Evolutionary conservation across 805 yeast species (phyloP), one percentile per base, ranked within the genome.

Genomic region (Tetrapisispora taiwanensis): DNA sequence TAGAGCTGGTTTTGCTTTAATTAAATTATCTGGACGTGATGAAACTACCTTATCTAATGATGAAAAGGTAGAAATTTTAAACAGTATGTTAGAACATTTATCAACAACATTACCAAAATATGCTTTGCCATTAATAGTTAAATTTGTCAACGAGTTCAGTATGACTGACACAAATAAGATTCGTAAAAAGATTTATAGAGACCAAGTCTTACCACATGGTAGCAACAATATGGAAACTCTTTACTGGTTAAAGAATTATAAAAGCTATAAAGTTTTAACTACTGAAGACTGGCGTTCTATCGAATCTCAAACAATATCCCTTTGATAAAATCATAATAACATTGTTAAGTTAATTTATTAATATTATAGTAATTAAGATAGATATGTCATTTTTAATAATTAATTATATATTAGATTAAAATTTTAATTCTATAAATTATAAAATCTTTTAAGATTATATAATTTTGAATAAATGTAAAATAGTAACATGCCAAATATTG

Each of bases 1-100:
- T 32, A 74, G 96, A 54, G 95, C 95, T 13, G 97, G 97, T 0
- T 85, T 83, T 62, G 95, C 92, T 0, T 81, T 86, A 2, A 58
- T 88, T 12, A 80, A 81, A 55, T 73, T 79, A 3, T 56, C 59
- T 10, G 46, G 48, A 26, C 30, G 37, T 7, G 42, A 48, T 26
- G 30, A 28, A n/a, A 33, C 20, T 14, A 41, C 38, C 1, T 36
- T 41, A 7, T 41, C 60, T 2, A 59, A 62, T 7, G 51, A 52
- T 8, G 51, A 50, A 15, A 50, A 56, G 13, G 18, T 54, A 6
- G 43, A 46, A 4, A 57, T 77, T 2, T 61, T 79, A 40, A 53
- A 65, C 7, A 61, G 61, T 12, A 48, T 78, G 33, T 66, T 74
- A 9, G 35, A 49, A 26, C 56, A 62, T 37, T 58, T 73, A 28